Percentiles rank a stretch among this genome's conserved stretches.
Evolutionary conservation across 768 basidiomycete species (phyloP).

Genomic region (Tephrocybe sp.): DNA sequence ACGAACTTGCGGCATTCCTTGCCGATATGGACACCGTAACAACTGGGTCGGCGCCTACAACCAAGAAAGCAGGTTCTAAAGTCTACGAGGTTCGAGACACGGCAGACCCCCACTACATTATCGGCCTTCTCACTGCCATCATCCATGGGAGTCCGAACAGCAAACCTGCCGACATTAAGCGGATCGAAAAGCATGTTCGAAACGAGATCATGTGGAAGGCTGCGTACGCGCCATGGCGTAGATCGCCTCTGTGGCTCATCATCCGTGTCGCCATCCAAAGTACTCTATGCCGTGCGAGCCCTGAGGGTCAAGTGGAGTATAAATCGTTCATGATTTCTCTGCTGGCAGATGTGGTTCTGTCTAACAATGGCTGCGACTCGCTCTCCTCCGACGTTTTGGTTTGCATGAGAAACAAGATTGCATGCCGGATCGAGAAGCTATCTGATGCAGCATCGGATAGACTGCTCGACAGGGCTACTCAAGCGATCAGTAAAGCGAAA

Average conservation of each 20-base stretch:
- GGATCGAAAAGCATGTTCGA: slow-evolving; percentile 42
- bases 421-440: slow-evolving; percentile 39
- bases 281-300: slow-evolving; percentile 19
- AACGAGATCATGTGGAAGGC: slow-evolving; percentile 47
- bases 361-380: slow-evolving; percentile 15
- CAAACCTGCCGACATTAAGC: slow-evolving; percentile 22
- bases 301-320: slow-evolving; percentile 28
- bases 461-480: slow-evolving; percentile 19
- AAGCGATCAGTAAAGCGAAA: slow-evolving; percentile 19
- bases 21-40: slow-evolving; percentile 33
- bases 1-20: slow-evolving; percentile 39
- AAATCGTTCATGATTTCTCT: slow-evolving; percentile 50
- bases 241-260: slow-evolving; percentile 51
- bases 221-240: slow-evolving; percentile 44
- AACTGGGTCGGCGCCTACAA: slow-evolving; percentile 32
- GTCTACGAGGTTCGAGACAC: slow-evolving; percentile 40
- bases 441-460: slow-evolving; percentile 19
- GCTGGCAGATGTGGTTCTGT: slow-evolving; percentile 26
- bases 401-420: slow-evolving; percentile 35
- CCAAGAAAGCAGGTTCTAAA: slow-evolving; percentile 34
- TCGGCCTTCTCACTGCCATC: slow-evolving; percentile 48
- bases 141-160: slow-evolving; percentile 35
- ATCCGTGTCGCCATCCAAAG: slow-evolving; percentile 47
- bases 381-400: slow-evolving; percentile 36
- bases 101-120: slow-evolving; percentile 46